Conservation (phyloP, 2,329 filamentous ascomycete genomes). For the Aspergillus arachidicola region DNA sequence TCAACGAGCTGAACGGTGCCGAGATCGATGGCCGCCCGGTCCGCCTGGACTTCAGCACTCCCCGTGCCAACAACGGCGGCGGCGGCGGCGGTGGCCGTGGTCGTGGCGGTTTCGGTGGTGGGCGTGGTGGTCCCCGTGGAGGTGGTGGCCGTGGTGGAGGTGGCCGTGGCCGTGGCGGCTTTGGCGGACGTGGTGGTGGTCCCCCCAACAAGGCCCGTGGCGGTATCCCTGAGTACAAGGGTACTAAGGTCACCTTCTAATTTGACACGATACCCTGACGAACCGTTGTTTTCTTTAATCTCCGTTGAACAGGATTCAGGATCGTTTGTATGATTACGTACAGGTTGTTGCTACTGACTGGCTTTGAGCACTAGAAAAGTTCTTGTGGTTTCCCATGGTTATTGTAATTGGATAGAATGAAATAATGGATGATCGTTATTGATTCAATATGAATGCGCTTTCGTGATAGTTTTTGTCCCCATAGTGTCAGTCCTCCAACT, state of each 20-base stretch:
- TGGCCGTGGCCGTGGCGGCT: conserved; percentile 42
- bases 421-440: conserved; percentile 3
- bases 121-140: conserved; percentile 54
- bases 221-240: conserved; percentile 69
- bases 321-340: conserved; percentile 13
- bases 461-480: neutral
- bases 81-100: conserved; percentile 51
- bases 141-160: conserved; percentile 52
- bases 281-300: neutral
- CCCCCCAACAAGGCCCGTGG: conserved; percentile 53
- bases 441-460: neutral
- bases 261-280: conserved; percentile 14
- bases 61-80: conserved; percentile 61
- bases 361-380: conserved; percentile 12
- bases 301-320: conserved; percentile 3
- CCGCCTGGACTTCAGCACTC: conserved; percentile 79
- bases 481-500: neutral
- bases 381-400: conserved; percentile 15
- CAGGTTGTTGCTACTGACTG: conserved; percentile 6
- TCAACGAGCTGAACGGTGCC: conserved; percentile 69
- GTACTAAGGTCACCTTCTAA: conserved; percentile 77
- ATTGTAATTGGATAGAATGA: conserved; percentile 6
- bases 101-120: conserved; percentile 49
- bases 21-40: conserved; percentile 73
- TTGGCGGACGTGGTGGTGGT: conserved; percentile 47